Percentiles rank a stretch among this genome's conserved stretches.
These are phyloP conservation scores for Peterozyma toletana DNA, from an alignment of 805 yeast species.

Conservation along the genomic window DNA sequence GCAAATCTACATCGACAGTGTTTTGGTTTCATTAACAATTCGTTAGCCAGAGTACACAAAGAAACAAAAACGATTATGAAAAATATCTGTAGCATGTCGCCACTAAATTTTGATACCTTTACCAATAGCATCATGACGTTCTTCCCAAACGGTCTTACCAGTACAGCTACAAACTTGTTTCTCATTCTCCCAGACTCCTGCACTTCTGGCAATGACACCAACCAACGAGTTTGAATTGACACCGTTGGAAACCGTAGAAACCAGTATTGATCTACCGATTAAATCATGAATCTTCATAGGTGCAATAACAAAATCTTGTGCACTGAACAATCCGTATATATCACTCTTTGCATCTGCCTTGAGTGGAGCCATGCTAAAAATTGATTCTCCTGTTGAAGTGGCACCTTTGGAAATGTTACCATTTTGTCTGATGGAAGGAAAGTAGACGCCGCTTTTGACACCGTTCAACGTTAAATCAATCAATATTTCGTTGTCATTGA, in stretches of 20 bases:
- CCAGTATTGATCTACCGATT: conserved; percentile 63
- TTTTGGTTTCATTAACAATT: neutral
- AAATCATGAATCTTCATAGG: conserved; percentile 46
- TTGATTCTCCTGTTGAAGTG: conserved; percentile 48
- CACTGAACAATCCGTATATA: conserved; percentile 24
- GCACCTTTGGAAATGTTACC: conserved; percentile 80
- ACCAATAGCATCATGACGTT: conserved; percentile 65
- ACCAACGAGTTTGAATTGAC: conserved; percentile 42
- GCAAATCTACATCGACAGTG: neutral
- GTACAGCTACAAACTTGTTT: conserved; percentile 91
- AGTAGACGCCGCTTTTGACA: conserved; percentile 53
- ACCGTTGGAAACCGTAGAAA: conserved; percentile 31
- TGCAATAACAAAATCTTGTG: conserved; percentile 39
- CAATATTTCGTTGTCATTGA: conserved; percentile 41
- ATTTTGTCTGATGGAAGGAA: conserved; percentile 56
- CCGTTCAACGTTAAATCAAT: conserved; percentile 81
- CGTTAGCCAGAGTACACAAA: neutral
- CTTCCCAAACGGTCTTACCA: conserved; percentile 96
- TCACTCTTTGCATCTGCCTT: conserved; percentile 26
- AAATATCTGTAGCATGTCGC: conserved; percentile 8
- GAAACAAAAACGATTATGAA: conserved; percentile 3
- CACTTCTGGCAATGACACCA: conserved; percentile 93
- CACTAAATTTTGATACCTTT: conserved; percentile 37
- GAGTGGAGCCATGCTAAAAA: conserved; percentile 36
- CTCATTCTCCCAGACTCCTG: conserved; percentile 96